A percentile compares a stretch with the other conserved stretches of the same genome.
These are phyloP conservation scores for Taphrina wiesneri DNA, from an alignment of 1,139 yeast species.

Conservation along the genomic window DNA sequence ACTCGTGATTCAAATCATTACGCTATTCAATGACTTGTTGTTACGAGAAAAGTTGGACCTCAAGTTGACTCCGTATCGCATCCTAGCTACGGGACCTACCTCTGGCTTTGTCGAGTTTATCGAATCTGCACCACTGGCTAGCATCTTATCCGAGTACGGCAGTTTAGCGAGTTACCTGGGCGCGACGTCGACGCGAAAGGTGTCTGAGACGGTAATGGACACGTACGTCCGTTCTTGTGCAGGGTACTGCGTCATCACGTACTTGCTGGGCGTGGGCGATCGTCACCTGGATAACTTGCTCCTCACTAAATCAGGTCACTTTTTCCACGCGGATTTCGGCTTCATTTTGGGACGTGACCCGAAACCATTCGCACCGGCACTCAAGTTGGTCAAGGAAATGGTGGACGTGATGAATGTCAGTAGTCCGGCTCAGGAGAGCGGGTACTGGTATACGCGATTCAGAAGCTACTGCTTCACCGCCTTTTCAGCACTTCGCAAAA, in stretches of 20 bases:
- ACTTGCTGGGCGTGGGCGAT: slow-evolving; percentile 93
- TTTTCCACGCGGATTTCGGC: slow-evolving; percentile 84
- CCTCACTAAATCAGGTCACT: slow-evolving; percentile 60
- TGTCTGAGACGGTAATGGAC: slow-evolving; percentile 77
- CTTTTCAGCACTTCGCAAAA: slow-evolving; percentile 83
- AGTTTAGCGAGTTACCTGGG: slow-evolving; percentile 64
- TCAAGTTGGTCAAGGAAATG: slow-evolving; percentile 95
- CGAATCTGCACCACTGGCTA: slow-evolving; percentile 86
- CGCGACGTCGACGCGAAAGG: slow-evolving; percentile 49
- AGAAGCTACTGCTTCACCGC: slow-evolving; percentile 93
- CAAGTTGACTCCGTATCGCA: slow-evolving; percentile 82
- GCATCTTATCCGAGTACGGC: slow-evolving; percentile 67
- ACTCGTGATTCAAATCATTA: slow-evolving; percentile 85
- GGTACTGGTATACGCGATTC: slow-evolving; percentile 81
- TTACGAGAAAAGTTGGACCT: slow-evolving; percentile 89
- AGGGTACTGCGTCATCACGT: slow-evolving; percentile 95
- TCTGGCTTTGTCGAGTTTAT: slow-evolving; percentile 94
- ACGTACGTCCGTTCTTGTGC: slow-evolving; percentile 94
- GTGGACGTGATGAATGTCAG: slow-evolving; percentile 96
- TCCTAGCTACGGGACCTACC: slow-evolving; percentile 82
- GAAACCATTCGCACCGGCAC: slow-evolving; percentile 96
- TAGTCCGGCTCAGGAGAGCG: slow-evolving; percentile 51
- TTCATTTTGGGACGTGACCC: slow-evolving; percentile 96
- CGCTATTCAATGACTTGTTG: slow-evolving; percentile 84
- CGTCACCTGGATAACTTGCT: slow-evolving; percentile 89